Base-by-base conservation (phyloP, 176 grass and related monocot species). In the Oryza australiensis region DNA sequence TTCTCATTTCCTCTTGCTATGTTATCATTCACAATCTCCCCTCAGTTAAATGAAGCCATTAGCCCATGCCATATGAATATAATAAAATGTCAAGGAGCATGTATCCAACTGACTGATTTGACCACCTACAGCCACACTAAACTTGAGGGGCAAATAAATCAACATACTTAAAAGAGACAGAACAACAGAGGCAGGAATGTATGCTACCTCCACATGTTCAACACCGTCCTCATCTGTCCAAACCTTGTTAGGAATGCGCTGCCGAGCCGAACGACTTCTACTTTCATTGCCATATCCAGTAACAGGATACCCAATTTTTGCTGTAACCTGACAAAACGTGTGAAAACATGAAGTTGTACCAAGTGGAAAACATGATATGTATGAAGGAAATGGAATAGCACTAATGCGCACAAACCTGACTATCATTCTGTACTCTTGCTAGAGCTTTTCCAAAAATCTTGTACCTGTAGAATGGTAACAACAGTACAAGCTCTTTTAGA, bases 241-340 rank as follows among this genome's bases (percentile, higher is more conserved):
- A 81, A 99, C 81, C 64, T 86, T 94, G 73, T 88, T 95, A 4
- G 93, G 87, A 76, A 99, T 92, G 30, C 93, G 89, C 68, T 99
- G 96, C 40, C 93, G 82, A 82, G 96, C 93, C 83, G 93, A 87
- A 63, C 93, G 92, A 63, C 95, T 99, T 95, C 91, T 89, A 72
- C 82, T 94, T 86, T 99, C 96, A 34, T 93, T 87, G 59, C 96
- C 96, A 91, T 99, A 99, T 75, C 96, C 96, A 87, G 93, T 99
- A 80, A 99, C 73, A 38, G 96, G 96, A 74, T 88, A 84, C 38
- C 96, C 96, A 70, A 99, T 99, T 89, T 86, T 91, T 12, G 88
- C 80, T 1, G 91, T 90, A 65, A 99, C 85, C 90, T 95, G 62
- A 88, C 34, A 71, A 59, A 62, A 74, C 28, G 67, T 77, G 22